Evolutionary conservation across 306 rosid genomes (phyloP).

Genomic region (Prunus mongolica): DNA sequence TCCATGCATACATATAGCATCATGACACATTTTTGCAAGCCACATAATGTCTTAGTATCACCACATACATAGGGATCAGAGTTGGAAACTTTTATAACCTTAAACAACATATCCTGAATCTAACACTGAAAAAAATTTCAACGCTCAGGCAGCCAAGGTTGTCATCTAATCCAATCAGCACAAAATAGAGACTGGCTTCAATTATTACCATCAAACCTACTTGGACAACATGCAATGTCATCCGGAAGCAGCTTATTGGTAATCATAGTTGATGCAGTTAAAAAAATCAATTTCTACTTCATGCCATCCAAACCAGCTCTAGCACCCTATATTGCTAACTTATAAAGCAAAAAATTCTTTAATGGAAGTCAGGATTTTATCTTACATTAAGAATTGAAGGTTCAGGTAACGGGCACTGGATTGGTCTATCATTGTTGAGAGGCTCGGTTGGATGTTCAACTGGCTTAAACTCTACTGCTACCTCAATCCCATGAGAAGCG

Average conservation of each 20-base stretch:
- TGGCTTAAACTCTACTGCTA: constrained; percentile 87
- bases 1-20: neutral
- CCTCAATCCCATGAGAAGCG: constrained; percentile 86
- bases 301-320: neutral
- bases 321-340: neutral
- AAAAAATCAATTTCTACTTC: neutral
- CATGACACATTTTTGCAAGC: neutral
- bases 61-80: neutral
- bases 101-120: neutral
- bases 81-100: neutral
- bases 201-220: neutral
- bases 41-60: neutral
- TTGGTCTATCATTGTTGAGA: constrained; percentile 71
- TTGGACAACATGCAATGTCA: neutral
- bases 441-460: constrained; percentile 92
- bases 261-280: neutral
- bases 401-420: constrained; percentile 88
- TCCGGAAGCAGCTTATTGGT: neutral
- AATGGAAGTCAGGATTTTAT: constrained; percentile 5
- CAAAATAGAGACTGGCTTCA: neutral
- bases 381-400: constrained; percentile 95
- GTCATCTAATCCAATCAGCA: neutral
- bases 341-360: neutral
- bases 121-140: neutral
- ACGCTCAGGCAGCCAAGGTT: neutral